These are phyloP conservation scores for Trypanosoma mega DNA, from an alignment of 208 protist genomes.

Conservation along the genomic window DNA sequence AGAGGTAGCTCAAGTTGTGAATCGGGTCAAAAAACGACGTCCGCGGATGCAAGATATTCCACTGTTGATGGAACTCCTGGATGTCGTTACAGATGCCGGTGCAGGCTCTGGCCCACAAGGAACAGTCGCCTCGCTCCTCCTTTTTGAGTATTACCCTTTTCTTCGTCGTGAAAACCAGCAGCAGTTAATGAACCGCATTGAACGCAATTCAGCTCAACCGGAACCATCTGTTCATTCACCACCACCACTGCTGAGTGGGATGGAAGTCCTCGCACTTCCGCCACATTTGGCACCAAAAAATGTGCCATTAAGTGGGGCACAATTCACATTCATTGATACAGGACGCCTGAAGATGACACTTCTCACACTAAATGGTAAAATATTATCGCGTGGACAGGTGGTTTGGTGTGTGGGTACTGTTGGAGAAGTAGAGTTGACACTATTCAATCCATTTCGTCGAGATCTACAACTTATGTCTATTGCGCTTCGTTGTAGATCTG, in stretches of 20 bases:
- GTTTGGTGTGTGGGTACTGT: constrained; percentile 86
- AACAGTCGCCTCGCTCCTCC: constrained; percentile 58
- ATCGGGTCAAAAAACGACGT: constrained; percentile 21
- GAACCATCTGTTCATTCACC: constrained; percentile 29
- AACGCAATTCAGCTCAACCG: constrained; percentile 29
- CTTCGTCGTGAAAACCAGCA: constrained; percentile 44
- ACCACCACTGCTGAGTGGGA: constrained; percentile 61
- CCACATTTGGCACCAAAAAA: constrained; percentile 79
- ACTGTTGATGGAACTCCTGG: constrained; percentile 63
- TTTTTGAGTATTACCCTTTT: constrained; percentile 71
- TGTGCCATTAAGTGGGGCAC: constrained; percentile 67
- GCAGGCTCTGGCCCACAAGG: constrained; percentile 25
- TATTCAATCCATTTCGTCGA: constrained; percentile 69
- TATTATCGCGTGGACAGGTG: constrained; percentile 53
- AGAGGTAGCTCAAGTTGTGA: too few relatives aligned
- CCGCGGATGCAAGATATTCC: constrained; percentile 41
- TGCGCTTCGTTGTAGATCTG: constrained; percentile 48
- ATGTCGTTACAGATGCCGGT: constrained; percentile 40
- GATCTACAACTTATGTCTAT: constrained; percentile 47
- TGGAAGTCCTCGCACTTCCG: constrained; percentile 74
- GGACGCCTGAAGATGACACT: constrained; percentile 80
- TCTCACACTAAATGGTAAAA: constrained; percentile 75
- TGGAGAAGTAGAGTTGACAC: constrained; percentile 61
- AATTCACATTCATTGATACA: constrained; percentile 91
- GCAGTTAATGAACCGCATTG: constrained; percentile 36